Conservation (phyloP, 2,329 filamentous ascomycete genomes). For the Mollisiaceae sp. region DNA sequence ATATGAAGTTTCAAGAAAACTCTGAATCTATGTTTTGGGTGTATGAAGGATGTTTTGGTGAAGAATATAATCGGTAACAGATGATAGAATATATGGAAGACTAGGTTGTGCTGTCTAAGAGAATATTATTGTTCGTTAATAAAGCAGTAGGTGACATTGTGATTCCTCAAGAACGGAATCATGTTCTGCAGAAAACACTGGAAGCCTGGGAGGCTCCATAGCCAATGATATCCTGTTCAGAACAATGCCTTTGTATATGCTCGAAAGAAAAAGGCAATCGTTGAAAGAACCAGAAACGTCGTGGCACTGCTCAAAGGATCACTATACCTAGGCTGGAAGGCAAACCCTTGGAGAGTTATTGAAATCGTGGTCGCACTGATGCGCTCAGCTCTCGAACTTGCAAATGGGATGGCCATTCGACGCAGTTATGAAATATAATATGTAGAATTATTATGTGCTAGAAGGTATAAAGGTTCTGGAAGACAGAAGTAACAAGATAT, state of each 20-base stretch:
- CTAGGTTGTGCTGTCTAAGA: neutral
- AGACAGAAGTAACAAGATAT: neutral
- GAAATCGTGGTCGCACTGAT: neutral
- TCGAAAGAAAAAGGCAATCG: neutral
- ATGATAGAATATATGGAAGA: neutral
- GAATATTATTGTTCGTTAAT: neutral
- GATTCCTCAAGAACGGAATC: neutral
- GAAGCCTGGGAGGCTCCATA: neutral
- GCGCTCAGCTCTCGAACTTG: neutral
- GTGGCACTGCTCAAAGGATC: neutral
- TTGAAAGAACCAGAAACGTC: neutral
- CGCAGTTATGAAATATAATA: no score
- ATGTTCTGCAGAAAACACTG: neutral
- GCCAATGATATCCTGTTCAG: neutral
- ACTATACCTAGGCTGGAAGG: neutral
- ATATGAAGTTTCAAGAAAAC: neutral
- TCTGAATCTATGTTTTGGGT: neutral
- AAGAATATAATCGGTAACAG: neutral
- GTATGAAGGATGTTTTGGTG: neutral
- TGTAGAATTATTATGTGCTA: no score
- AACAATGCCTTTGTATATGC: neutral
- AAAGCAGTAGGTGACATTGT: neutral
- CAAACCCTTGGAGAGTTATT: no score
- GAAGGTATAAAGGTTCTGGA: neutral
- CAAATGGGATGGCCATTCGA: no score